Conservation (phyloP, 2,329 filamentous ascomycete species). For the Raffaelea arxii region DNA sequence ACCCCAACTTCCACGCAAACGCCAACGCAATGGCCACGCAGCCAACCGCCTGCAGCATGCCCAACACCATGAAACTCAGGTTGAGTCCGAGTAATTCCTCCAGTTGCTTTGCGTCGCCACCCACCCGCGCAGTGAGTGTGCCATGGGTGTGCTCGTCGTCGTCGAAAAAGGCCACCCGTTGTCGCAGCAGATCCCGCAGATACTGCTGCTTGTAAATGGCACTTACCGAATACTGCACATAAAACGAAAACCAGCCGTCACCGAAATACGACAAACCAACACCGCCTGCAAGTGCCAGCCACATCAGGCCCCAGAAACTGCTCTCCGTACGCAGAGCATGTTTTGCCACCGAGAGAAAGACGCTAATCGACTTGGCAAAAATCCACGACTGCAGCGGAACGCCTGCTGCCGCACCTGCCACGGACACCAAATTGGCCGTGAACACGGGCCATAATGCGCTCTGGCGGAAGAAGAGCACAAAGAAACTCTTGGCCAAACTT, state of each 20-base stretch:
- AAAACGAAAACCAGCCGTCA: not conserved
- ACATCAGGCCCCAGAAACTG: slow-evolving; percentile 47
- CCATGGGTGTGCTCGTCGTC: not conserved
- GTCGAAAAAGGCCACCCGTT: not conserved
- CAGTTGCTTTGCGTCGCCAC: not conserved
- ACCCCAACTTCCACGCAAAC: not conserved
- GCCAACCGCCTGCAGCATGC: not conserved
- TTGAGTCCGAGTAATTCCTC: not conserved
- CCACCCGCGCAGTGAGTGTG: not conserved
- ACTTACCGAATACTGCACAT: not conserved
- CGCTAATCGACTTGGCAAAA: not conserved
- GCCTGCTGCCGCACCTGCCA: not conserved
- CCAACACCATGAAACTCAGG: not conserved
- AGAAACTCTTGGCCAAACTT: not conserved
- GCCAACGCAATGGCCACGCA: not conserved
- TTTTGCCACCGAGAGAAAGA: not conserved
- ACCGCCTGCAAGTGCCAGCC: not conserved
- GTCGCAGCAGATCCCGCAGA: not conserved
- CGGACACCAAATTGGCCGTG: not conserved
- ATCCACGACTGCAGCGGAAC: not conserved
- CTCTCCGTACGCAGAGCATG: not conserved
- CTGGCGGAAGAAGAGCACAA: not conserved
- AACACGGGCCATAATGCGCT: not conserved
- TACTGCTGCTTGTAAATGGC: not conserved
- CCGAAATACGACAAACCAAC: not conserved